Conservation (phyloP, 805 yeast species). For the Kluyveromyces nonfermentans region DNA sequence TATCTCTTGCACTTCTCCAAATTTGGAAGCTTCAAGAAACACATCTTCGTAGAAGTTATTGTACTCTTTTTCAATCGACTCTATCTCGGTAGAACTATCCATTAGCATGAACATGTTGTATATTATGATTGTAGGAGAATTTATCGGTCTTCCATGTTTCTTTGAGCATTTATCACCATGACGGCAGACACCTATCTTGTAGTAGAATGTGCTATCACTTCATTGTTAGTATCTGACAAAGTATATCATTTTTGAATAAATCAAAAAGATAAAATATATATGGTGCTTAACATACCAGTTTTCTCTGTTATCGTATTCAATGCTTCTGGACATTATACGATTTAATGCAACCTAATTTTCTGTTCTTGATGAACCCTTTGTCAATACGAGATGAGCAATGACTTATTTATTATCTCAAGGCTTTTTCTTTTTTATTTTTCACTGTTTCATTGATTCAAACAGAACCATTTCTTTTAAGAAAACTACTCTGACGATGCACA, state of each 20-base stretch:
- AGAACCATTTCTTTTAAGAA: too few species aligned
- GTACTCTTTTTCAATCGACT: conserved; percentile 30
- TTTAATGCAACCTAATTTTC: background rate
- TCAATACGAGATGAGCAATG: background rate
- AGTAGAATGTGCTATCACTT: conserved; percentile 47
- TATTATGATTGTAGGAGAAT: conserved; percentile 56
- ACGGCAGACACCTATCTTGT: conserved; percentile 85
- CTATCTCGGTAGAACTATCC: conserved; percentile 29
- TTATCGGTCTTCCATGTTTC: conserved; percentile 55
- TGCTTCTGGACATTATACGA: conserved; percentile 4
- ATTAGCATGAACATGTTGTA: conserved; percentile 19
- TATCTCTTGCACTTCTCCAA: conserved; percentile 48
- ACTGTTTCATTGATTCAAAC: background rate
- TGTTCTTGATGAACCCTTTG: background rate
- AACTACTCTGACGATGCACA: too few species aligned
- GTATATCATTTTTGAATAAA: background rate
- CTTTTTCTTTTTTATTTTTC: background rate
- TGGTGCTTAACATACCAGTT: conserved; percentile 11
- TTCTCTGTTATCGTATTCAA: conserved; percentile 9
- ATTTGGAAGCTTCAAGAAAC: conserved; percentile 46
- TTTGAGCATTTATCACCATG: conserved; percentile 86
- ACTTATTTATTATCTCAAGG: background rate
- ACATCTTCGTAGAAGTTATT: conserved; percentile 65
- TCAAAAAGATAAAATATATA: background rate
- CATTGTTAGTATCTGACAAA: conserved; percentile 5